These are phyloP conservation scores for Aspergillus bertholletiae DNA, from an alignment of 495 filamentous ascomycete species.

Conservation along the genomic window DNA sequence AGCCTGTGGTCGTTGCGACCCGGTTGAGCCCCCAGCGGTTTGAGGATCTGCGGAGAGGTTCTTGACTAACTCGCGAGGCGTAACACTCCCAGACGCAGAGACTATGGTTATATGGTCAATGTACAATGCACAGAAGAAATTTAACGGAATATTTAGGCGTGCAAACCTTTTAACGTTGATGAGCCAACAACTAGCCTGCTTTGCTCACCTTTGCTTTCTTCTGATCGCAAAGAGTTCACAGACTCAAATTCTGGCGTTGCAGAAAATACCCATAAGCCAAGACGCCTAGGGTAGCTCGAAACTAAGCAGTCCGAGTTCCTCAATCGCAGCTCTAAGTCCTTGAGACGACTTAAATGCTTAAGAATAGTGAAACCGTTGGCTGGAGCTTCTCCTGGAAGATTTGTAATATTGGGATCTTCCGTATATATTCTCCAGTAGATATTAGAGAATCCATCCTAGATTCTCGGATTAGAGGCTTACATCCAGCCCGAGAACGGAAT, in stretches of 20 bases:
- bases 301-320: slow-evolving; percentile 37
- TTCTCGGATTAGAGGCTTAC: slow-evolving; percentile 17
- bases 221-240: slow-evolving; percentile 26
- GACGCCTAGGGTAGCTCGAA: slow-evolving; percentile 38
- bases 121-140: background rate
- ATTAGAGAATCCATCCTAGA: slow-evolving; percentile 46
- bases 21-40: slow-evolving; percentile 11
- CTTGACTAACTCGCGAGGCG: slow-evolving; percentile 35
- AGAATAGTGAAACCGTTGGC: slow-evolving; percentile 42
- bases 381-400: slow-evolving; percentile 31
- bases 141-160: background rate
- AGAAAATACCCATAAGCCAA: slow-evolving; percentile 44
- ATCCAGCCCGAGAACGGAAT: background rate
- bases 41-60: slow-evolving; percentile 36
- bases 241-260: slow-evolving; percentile 40
- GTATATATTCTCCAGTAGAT: slow-evolving; percentile 50
- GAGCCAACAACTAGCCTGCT: slow-evolving; percentile 33
- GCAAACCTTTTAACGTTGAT: slow-evolving; percentile 37
- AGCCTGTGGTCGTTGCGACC: slow-evolving; percentile 27
- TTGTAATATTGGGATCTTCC: slow-evolving; percentile 35
- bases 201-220: slow-evolving; percentile 26
- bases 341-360: slow-evolving; percentile 43
- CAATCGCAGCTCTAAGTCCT: slow-evolving; percentile 40
- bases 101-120: slow-evolving; percentile 23
- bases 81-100: slow-evolving; percentile 39